These are phyloP conservation scores for Taiwanofungus camphoratus DNA, from an alignment of 1,284 basidiomycete genomes.

Conservation along the genomic window DNA sequence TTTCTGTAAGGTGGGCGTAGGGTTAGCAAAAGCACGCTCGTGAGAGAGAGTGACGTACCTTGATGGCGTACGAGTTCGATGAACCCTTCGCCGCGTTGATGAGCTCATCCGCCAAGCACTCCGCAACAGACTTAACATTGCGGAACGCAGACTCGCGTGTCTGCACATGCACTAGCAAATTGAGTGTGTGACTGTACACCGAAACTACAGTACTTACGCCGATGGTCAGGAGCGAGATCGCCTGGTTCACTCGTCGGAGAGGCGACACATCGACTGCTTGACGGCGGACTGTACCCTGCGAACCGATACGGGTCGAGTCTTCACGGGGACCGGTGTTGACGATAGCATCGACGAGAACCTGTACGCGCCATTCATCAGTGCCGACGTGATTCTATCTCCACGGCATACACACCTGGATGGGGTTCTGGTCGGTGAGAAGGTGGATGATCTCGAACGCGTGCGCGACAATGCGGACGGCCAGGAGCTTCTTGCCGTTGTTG, in stretches of 20 bases:
- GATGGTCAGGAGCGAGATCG: conserved; percentile 91
- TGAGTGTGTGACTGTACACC: background rate
- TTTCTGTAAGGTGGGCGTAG: conserved; percentile 46
- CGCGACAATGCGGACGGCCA: conserved; percentile 98
- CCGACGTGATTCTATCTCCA: background rate
- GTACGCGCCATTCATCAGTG: background rate
- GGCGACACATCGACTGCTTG: conserved; percentile 99
- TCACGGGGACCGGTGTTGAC: conserved; percentile 99
- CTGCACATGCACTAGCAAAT: conserved; percentile 32
- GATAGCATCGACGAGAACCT: conserved; percentile 95
- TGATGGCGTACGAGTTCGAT: conserved; percentile 99
- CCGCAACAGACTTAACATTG: conserved; percentile 98
- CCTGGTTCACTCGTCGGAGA: conserved; percentile 97
- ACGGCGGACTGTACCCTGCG: conserved; percentile 98
- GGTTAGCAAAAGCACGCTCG: background rate
- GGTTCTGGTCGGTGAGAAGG: conserved; percentile 99
- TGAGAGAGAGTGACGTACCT: conserved; percentile 44
- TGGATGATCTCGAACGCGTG: conserved; percentile 99
- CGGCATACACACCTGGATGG: conserved; percentile 77
- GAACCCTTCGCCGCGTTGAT: conserved; percentile 99
- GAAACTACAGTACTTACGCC: conserved; percentile 60
- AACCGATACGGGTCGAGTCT: conserved; percentile 99
- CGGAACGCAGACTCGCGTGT: conserved; percentile 99
- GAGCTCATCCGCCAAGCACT: conserved; percentile 99
- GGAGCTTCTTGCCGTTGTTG: conserved; percentile 99